Conservation (phyloP, 2,329 filamentous ascomycete species). For the Thelonectria rubi region DNA sequence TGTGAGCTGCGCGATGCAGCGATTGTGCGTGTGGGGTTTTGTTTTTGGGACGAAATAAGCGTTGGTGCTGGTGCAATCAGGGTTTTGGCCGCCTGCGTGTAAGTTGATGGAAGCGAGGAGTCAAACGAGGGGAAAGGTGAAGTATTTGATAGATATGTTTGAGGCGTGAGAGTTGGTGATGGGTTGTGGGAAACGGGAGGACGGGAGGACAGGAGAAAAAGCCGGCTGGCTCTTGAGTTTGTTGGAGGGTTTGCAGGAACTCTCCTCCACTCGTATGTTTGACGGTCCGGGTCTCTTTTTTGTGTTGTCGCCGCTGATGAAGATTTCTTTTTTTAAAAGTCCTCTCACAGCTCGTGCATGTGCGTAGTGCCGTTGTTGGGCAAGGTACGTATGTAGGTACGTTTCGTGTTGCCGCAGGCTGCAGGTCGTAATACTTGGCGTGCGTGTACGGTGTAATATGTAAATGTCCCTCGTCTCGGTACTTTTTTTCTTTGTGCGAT, state of each 20-base stretch:
- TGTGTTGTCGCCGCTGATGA: not conserved
- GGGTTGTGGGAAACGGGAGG: not conserved
- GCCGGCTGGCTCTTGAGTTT: not conserved
- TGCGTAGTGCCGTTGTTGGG: not conserved
- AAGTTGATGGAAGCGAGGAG: constrained; percentile 19
- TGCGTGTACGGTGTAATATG: constrained; percentile 9
- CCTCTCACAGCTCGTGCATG: not conserved
- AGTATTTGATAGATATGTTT: not conserved
- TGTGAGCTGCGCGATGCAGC: constrained; percentile 9
- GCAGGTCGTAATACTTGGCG: constrained; percentile 33
- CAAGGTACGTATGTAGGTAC: not conserved
- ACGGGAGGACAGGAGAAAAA: no score
- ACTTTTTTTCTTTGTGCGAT: not conserved
- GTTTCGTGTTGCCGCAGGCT: constrained; percentile 21
- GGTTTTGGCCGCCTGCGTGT: constrained; percentile 17
- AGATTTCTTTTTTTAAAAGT: constrained; percentile 7
- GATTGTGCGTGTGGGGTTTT: constrained; percentile 16
- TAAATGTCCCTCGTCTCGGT: not conserved
- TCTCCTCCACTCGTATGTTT: not conserved
- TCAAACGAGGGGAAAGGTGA: not conserved
- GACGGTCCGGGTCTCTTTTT: not conserved
- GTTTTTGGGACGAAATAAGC: constrained; percentile 8
- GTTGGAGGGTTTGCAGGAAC: not conserved
- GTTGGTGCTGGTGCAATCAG: constrained; percentile 19
- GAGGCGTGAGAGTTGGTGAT: constrained; percentile 17